These are phyloP conservation scores for Sordariomycetes sp. DNA, from an alignment of 2,329 filamentous ascomycete genomes.

Conservation along the genomic window DNA sequence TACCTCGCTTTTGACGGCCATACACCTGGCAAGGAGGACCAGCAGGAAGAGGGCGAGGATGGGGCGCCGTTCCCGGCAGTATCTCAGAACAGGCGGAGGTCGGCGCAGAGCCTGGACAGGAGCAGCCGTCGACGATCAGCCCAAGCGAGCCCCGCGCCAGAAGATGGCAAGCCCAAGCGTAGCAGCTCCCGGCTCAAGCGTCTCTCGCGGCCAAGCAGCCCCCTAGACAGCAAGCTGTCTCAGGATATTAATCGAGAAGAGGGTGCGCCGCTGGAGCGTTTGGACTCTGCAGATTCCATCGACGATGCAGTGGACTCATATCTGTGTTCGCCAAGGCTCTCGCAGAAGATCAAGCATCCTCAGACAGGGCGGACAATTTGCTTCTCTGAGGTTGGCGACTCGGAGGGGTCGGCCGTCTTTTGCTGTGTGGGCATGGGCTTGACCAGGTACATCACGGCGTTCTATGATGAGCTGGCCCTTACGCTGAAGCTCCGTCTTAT, in stretches of 20 bases:
- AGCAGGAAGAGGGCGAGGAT: slow-evolving; percentile 49
- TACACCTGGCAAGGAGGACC: slow-evolving; percentile 14
- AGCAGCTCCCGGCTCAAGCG: slow-evolving; percentile 51
- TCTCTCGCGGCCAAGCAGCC: slow-evolving; percentile 39
- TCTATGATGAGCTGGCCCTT: slow-evolving; percentile 90
- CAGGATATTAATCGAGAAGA: slow-evolving; percentile 15
- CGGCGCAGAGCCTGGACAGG: slow-evolving; percentile 37
- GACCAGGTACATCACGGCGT: slow-evolving; percentile 90
- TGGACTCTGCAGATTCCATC: slow-evolving; percentile 74
- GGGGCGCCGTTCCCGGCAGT: slow-evolving; percentile 63
- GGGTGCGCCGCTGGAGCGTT: slow-evolving; percentile 52
- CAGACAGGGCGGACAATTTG: slow-evolving; percentile 82
- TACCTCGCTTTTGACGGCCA: slow-evolving; percentile 11
- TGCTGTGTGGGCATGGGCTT: slow-evolving; percentile 97
- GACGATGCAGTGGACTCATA: slow-evolving; percentile 84
- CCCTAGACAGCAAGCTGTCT: slow-evolving; percentile 7
- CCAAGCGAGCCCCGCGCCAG: slow-evolving; percentile 36
- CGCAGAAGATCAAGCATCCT: slow-evolving; percentile 79
- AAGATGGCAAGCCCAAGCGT: slow-evolving; percentile 35
- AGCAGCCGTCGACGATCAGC: slow-evolving; percentile 35
- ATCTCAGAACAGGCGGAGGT: slow-evolving; percentile 48
- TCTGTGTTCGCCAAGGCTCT: slow-evolving; percentile 71
- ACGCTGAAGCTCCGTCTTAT: slow-evolving; percentile 85
- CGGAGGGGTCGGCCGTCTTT: slow-evolving; percentile 84
- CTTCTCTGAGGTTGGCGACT: slow-evolving; percentile 93